Evolutionary conservation across 1,139 yeast genomes (phyloP).

Genomic region (Yamadazyma blattariae): DNA sequence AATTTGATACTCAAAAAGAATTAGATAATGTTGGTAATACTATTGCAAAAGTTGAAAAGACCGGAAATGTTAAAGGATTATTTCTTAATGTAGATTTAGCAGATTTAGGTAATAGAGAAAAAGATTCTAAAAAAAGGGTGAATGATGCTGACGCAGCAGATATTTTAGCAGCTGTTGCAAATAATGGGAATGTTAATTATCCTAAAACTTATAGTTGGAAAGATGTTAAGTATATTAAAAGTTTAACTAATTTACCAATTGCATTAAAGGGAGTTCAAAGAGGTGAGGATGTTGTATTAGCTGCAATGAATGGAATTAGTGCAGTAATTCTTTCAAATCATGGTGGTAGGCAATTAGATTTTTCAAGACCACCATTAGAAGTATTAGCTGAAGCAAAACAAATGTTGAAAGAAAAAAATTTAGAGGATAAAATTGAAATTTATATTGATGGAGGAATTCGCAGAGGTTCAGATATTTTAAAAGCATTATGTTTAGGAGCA

Average conservation of each 20-base stretch:
- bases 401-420: constrained; percentile 26
- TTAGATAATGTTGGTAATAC: constrained; percentile 13
- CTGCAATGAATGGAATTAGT: constrained; percentile 40
- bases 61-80: constrained; percentile 22
- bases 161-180: constrained; percentile 7
- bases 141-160: constrained; percentile 9
- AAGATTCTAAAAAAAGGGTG: constrained; percentile 19
- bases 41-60: constrained; percentile 17
- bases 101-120: constrained; percentile 23
- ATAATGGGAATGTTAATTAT: constrained; percentile 8
- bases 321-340: constrained; percentile 53
- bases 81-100: constrained; percentile 27
- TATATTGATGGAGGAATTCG: constrained; percentile 51
- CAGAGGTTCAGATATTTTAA: constrained; percentile 46
- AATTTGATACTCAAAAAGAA: constrained; percentile 44
- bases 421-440: constrained; percentile 31
- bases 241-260: constrained; percentile 25
- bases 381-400: constrained; percentile 44
- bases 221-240: constrained; percentile 15
- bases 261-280: constrained; percentile 51
- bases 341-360: constrained; percentile 54
- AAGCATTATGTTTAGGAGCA: constrained; percentile 50
- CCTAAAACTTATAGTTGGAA: constrained; percentile 15
- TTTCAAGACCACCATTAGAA: constrained; percentile 44
- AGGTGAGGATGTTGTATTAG: constrained; percentile 47